Percentiles rank a stretch among this genome's conserved stretches.
phyloP scores from a whole-genome alignment of 2,329 filamentous ascomycete genomes.

The Alternaria ventricosa region DNA sequence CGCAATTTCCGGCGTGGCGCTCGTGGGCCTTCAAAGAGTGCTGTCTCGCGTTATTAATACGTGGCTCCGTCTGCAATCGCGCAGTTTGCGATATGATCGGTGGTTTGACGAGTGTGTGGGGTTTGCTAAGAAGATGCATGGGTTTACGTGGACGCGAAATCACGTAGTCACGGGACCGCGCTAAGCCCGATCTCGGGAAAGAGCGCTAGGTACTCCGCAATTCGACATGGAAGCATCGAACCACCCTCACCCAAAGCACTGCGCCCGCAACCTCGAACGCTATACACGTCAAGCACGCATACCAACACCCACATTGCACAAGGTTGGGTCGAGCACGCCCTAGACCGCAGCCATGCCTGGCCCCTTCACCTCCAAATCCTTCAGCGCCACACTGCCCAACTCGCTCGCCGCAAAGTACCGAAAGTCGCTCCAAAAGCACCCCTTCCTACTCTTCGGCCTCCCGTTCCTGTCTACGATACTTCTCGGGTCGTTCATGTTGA shows the following conservation, averaged over 20 bases:
- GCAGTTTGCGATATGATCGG: neutral
- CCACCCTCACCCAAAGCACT: neutral
- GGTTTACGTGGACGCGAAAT: constrained; percentile 22
- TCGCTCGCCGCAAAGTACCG: constrained; percentile 80
- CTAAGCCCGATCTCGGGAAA: constrained; percentile 23
- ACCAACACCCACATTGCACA: neutral
- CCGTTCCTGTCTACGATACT: constrained; percentile 92
- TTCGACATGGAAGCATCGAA: constrained; percentile 9
- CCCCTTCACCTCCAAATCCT: constrained; percentile 68
- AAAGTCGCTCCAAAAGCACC: constrained; percentile 73
- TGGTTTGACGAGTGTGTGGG: neutral
- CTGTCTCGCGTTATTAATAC: neutral
- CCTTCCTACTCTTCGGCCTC: constrained; percentile 91
- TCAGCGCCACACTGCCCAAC: constrained; percentile 63
- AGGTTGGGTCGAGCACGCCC: neutral
- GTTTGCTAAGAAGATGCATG: neutral
- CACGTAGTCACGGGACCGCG: constrained; percentile 32
- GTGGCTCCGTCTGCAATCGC: neutral
- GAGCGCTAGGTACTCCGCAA: constrained; percentile 13
- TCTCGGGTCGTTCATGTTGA: constrained; percentile 90
- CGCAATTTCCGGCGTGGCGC: neutral
- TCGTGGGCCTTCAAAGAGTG: neutral
- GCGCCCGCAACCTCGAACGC: neutral
- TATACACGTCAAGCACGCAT: neutral
- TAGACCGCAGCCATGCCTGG: constrained; percentile 49